phyloP scores from a whole-genome alignment of 2,329 filamentous ascomycete species.

The Coniochaeta hoffmannii region DNA sequence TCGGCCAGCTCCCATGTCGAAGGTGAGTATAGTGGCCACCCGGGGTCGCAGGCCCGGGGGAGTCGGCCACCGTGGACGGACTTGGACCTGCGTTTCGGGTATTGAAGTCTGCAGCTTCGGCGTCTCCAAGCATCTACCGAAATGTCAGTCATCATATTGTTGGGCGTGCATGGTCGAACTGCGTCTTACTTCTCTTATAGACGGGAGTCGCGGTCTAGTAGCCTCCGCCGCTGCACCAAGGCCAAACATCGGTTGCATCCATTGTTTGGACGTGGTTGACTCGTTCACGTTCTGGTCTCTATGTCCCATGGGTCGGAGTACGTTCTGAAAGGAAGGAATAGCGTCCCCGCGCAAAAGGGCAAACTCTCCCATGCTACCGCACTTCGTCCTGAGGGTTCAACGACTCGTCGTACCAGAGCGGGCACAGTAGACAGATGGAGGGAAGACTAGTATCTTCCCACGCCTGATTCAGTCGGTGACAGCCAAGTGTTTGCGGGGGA shows the following conservation, averaged over 20 bases:
- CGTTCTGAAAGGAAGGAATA: not conserved
- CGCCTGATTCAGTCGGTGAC: not conserved
- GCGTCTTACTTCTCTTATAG: not conserved
- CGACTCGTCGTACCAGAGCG: not conserved
- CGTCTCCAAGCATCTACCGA: not conserved
- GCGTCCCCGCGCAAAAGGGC: not conserved
- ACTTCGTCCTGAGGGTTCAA: not conserved
- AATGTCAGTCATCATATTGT: not conserved
- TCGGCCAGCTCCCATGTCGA: not conserved
- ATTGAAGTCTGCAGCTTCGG: not conserved
- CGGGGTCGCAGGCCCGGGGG: not conserved
- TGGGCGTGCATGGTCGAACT: not conserved
- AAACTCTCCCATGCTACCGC: not conserved
- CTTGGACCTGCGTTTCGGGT: not conserved
- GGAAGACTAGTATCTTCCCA: slow-evolving; percentile 2
- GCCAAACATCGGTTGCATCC: not conserved
- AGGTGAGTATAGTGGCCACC: not conserved
- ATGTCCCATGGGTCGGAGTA: not conserved
- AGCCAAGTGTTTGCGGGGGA: not conserved
- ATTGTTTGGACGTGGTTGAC: not conserved
- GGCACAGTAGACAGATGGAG: not conserved
- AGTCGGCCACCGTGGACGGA: not conserved
- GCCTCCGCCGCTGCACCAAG: not conserved
- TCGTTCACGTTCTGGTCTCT: not conserved
- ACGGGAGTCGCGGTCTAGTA: not conserved